Percentiles rank a stretch among this genome's conserved stretches.
These are phyloP conservation scores for Pythium chondricola DNA, from an alignment of 352 stramenopile genomes.

Conservation along the genomic window DNA sequence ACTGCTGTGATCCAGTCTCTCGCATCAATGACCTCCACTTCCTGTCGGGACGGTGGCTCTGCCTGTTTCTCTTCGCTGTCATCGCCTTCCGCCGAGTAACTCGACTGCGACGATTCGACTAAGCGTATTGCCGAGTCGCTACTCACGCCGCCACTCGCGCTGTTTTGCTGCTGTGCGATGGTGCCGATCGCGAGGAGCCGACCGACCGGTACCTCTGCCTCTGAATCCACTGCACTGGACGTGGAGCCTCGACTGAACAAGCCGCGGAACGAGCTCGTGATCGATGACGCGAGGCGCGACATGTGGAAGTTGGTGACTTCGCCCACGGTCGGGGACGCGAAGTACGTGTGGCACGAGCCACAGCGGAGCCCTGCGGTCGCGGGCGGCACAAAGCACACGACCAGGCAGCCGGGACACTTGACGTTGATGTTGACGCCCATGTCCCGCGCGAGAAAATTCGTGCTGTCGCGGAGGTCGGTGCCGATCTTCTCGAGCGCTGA, in stretches of 20 bases:
- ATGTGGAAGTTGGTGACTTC: constrained; percentile 85
- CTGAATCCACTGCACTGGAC: constrained; percentile 25
- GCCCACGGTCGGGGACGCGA: constrained; percentile 68
- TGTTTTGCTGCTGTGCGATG: constrained; percentile 30
- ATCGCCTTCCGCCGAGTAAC: too few relatives aligned
- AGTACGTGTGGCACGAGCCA: constrained; percentile 76
- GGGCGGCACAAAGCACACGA: constrained; percentile 67
- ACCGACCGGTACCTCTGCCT: constrained; percentile 42
- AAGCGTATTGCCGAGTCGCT: constrained; percentile 6
- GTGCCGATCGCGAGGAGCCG: constrained; percentile 58
- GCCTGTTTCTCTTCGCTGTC: constrained; percentile 4
- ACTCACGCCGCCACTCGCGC: constrained; percentile 11
- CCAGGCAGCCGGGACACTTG: constrained; percentile 70
- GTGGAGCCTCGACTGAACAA: constrained; percentile 41
- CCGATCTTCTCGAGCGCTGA: constrained; percentile 71
- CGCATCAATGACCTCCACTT: not conserved
- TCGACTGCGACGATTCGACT: not conserved
- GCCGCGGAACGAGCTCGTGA: constrained; percentile 70
- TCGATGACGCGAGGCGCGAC: constrained; percentile 61
- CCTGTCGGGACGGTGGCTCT: not conserved
- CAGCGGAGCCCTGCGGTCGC: constrained; percentile 74
- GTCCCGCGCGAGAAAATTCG: constrained; percentile 71
- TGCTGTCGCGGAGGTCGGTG: constrained; percentile 67
- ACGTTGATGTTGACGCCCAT: constrained; percentile 84
- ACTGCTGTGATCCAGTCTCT: not conserved